These are phyloP conservation scores for Cyclocybe aegerita DNA, from an alignment of 768 basidiomycete genomes.

Conservation along the genomic window DNA sequence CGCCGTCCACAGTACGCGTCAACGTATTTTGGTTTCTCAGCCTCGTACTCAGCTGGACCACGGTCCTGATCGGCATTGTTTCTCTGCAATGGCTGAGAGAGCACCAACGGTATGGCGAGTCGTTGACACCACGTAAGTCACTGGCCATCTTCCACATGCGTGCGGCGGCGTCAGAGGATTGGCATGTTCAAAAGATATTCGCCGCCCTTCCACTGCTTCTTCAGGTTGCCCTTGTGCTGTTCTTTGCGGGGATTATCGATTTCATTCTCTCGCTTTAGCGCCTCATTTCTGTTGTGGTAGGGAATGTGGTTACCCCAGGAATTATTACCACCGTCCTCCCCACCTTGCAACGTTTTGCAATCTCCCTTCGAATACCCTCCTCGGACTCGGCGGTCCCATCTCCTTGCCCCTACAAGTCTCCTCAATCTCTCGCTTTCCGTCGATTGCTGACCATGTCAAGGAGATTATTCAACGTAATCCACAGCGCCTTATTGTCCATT, in stretches of 20 bases:
- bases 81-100: slow-evolving; percentile 19
- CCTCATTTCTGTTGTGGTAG: too few relatives aligned
- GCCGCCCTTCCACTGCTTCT: slow-evolving; percentile 13
- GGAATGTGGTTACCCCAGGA: too few relatives aligned
- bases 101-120: slow-evolving; percentile 7
- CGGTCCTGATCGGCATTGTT: slow-evolving; percentile 16
- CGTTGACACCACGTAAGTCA: slow-evolving; percentile 7
- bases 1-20: slow-evolving; percentile 7
- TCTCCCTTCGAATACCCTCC: not conserved
- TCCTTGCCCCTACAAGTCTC: slow-evolving; percentile 4
- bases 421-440: slow-evolving; percentile 2
- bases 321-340: not conserved
- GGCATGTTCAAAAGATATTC: slow-evolving; percentile 17
- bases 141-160: slow-evolving; percentile 13
- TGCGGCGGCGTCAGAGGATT: slow-evolving; percentile 6
- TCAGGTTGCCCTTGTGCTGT: not conserved
- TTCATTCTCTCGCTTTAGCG: too few relatives aligned
- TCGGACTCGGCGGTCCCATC: not conserved
- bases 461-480: slow-evolving; percentile 1
- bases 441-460: slow-evolving; percentile 3
- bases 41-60: slow-evolving; percentile 16
- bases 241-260: not conserved
- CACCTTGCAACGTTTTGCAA: not conserved
- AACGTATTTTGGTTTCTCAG: slow-evolving; percentile 18
- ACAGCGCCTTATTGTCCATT: not conserved